These are phyloP conservation scores for Simplicillium sp. DNA, from an alignment of 2,329 filamentous ascomycete genomes.

Conservation along the genomic window DNA sequence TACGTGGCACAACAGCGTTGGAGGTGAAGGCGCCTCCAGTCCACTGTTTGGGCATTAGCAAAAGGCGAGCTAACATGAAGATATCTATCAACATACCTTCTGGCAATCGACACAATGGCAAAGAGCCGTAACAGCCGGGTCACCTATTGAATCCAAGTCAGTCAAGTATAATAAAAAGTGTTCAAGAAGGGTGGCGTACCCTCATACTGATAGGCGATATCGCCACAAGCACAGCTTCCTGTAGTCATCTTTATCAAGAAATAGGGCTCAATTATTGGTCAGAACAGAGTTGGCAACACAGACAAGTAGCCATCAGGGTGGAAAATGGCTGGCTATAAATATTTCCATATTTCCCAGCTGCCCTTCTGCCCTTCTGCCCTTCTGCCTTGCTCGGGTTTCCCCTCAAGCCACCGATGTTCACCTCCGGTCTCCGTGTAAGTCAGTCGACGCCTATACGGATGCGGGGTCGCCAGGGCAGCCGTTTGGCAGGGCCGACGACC, in stretches of 20 bases:
- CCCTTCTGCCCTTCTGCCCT: no score
- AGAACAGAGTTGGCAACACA: neutral
- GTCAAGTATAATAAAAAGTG: neutral
- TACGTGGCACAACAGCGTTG: conserved; percentile 39
- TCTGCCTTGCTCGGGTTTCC: no score
- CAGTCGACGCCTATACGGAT: no score
- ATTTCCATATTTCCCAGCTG: no score
- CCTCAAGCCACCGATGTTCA: no score
- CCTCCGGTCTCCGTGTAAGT: no score
- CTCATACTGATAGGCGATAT: conserved; percentile 21
- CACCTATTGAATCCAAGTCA: conserved; percentile 18
- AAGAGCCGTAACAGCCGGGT: conserved; percentile 31
- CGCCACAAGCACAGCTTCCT: conserved; percentile 27
- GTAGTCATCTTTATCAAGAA: conserved; percentile 7
- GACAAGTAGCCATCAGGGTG: neutral
- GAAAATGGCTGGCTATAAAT: no score
- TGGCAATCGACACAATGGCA: conserved; percentile 47
- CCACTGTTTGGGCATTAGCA: conserved; percentile 21
- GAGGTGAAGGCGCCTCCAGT: conserved; percentile 44
- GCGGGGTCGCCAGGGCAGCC: no score
- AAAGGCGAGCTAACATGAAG: neutral
- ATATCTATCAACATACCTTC: conserved; percentile 26
- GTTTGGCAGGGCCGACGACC: no score
- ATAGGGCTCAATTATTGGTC: neutral
- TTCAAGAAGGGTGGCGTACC: conserved; percentile 10